phyloP scores from a whole-genome alignment of 176 grass and related monocot genomes.

The Carex scoparia region DNA sequence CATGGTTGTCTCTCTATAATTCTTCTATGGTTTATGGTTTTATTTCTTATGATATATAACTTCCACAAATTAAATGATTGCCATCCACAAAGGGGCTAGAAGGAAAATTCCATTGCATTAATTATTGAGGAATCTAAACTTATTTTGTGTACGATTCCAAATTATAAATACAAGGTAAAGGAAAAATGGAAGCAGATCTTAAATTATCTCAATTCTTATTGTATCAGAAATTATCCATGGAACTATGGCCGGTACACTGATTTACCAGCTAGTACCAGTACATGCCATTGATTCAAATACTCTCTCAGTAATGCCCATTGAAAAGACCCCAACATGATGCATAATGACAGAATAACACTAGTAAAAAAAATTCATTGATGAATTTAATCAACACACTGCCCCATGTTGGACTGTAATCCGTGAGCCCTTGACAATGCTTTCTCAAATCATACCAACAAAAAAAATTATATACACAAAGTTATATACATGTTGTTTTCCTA shows the following conservation, averaged over 20 bases:
- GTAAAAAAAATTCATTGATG: not conserved
- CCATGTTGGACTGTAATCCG: not conserved
- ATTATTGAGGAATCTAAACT: not conserved
- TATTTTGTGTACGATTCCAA: not conserved
- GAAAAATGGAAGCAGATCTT: not conserved
- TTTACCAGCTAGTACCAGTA: not conserved
- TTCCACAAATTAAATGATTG: not conserved
- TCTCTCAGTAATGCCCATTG: not conserved
- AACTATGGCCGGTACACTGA: not conserved
- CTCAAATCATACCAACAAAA: too few relatives aligned
- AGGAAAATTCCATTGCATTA: not conserved
- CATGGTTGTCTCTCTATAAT: not conserved
- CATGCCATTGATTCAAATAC: not conserved
- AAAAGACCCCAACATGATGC: too few relatives aligned
- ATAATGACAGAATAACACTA: not conserved
- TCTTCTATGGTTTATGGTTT: not conserved
- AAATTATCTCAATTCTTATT: not conserved
- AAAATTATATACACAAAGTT: too few relatives aligned
- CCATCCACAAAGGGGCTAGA: not conserved
- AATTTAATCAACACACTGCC: not conserved
- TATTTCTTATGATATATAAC: not conserved
- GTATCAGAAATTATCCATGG: not conserved
- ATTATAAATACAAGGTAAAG: not conserved
- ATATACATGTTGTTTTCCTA: too few relatives aligned
- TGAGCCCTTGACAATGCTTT: not conserved